phyloP scores from a whole-genome alignment of 2,329 filamentous ascomycete species.

The Dendrostoma leiphaemia region DNA sequence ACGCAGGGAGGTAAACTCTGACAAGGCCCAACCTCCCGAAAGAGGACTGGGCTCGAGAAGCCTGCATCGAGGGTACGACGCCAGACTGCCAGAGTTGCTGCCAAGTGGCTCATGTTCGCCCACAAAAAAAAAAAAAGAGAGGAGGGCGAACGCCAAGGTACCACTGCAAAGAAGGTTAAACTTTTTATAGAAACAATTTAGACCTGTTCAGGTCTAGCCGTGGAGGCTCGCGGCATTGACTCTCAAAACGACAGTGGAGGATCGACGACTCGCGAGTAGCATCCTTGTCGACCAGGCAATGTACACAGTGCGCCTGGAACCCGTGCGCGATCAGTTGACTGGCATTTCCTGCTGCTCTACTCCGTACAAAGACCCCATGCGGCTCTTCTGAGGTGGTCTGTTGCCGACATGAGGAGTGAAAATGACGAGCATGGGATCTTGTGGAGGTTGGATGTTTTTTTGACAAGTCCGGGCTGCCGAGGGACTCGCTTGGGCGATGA shows the following conservation, averaged over 20 bases:
- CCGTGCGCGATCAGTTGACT: no score
- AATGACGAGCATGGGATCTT: no score
- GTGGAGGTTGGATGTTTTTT: no score
- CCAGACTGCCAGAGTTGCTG: background rate
- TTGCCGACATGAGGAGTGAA: no score
- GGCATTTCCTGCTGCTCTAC: background rate
- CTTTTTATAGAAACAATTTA: slow-evolving; percentile 16
- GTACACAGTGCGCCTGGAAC: slow-evolving; percentile 19
- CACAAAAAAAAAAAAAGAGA: slow-evolving; percentile 4
- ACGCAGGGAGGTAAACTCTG: no score
- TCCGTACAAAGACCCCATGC: background rate
- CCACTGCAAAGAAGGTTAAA: slow-evolving; percentile 20
- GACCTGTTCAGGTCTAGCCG: background rate
- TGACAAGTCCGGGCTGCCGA: no score
- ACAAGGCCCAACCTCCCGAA: slow-evolving; percentile 6
- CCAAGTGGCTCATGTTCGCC: background rate
- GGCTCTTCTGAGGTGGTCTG: no score
- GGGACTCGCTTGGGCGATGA: no score
- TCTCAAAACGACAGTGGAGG: slow-evolving; percentile 10
- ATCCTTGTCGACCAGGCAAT: background rate
- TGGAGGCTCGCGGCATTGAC: slow-evolving; percentile 9
- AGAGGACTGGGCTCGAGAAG: background rate
- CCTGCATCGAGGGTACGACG: background rate
- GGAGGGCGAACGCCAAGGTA: slow-evolving; percentile 9
- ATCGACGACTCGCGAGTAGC: slow-evolving; percentile 5